Evolutionary conservation across 805 yeast genomes (phyloP).

Genomic region (Starmerella floricola): DNA sequence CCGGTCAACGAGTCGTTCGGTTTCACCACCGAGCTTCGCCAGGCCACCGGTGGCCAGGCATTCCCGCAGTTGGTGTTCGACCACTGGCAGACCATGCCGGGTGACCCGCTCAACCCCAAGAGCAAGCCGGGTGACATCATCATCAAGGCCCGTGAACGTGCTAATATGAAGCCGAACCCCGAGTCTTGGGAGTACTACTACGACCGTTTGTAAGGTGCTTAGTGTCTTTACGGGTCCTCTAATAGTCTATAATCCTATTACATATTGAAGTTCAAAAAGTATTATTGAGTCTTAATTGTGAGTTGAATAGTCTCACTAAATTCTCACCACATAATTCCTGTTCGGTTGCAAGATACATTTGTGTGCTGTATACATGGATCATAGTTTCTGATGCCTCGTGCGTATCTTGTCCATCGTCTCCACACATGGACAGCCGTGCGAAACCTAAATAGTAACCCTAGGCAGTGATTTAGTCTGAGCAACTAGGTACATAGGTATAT

Average conservation of each 20-base stretch:
- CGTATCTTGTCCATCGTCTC: too few relatives aligned
- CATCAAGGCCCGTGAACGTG: conserved; percentile 72
- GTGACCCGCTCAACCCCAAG: conserved; percentile 86
- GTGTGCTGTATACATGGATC: too few relatives aligned
- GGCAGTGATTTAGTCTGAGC: too few relatives aligned
- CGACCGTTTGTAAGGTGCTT: conserved; percentile 34
- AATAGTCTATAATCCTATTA: conserved; percentile 1
- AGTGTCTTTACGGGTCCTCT: neutral
- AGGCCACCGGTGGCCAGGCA: conserved; percentile 99
- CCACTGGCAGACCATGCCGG: conserved; percentile 87
- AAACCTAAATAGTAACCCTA: too few relatives aligned
- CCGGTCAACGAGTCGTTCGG: conserved; percentile 99
- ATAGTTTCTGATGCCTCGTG: too few relatives aligned
- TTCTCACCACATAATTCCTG: too few relatives aligned
- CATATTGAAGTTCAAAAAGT: too few relatives aligned
- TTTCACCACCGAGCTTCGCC: conserved; percentile 98
- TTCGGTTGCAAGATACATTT: too few relatives aligned
- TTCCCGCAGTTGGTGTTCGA: conserved; percentile 99
- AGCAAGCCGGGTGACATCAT: conserved; percentile 59
- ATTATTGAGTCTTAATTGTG: too few relatives aligned
- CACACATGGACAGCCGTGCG: too few relatives aligned
- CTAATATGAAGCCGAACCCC: conserved; percentile 92
- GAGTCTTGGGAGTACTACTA: conserved; percentile 99
- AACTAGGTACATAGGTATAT: too few relatives aligned
- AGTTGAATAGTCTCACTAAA: too few relatives aligned